phyloP scores from a whole-genome alignment of 1,284 basidiomycete species.

The Rhodotorula sp. region DNA sequence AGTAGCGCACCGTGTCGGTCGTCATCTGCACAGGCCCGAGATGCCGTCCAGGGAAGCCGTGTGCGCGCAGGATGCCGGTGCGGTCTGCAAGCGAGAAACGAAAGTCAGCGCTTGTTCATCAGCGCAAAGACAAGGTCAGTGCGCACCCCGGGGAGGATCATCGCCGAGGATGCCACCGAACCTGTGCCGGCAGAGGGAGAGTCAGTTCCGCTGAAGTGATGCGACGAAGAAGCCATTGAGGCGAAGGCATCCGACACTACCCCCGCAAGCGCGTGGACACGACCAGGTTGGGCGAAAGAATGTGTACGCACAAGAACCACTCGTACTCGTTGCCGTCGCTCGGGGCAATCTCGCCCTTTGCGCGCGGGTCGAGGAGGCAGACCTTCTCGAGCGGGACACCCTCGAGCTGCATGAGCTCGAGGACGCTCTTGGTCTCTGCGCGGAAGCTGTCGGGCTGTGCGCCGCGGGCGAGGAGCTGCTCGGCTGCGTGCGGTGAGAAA shows the following conservation, averaged over 20 bases:
- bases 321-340: slow-evolving; percentile 73
- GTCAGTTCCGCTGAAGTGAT: not conserved
- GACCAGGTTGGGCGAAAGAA: not conserved
- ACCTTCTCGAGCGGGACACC: slow-evolving; percentile 63
- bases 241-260: not conserved
- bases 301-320: slow-evolving; percentile 76
- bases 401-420: slow-evolving; percentile 63
- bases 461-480: slow-evolving; percentile 50
- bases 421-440: slow-evolving; percentile 65
- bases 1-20: slow-evolving; percentile 55
- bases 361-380: slow-evolving; percentile 86
- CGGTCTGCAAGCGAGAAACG: slow-evolving; percentile 46
- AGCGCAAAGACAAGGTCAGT: too few species aligned
- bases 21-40: slow-evolving; percentile 91
- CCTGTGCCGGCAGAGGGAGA: not conserved
- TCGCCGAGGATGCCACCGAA: slow-evolving; percentile 64
- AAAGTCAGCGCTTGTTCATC: too few species aligned
- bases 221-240: too few species aligned
- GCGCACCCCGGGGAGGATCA: slow-evolving; percentile 76
- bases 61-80: slow-evolving; percentile 78
- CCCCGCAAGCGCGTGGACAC: fast-evolving
- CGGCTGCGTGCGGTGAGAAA: slow-evolving; percentile 61
- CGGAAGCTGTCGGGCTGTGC: slow-evolving; percentile 52
- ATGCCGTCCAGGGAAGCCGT: slow-evolving; percentile 83
- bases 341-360: slow-evolving; percentile 66